Evolutionary conservation across 176 grass and related monocot genomes (phyloP).

Genomic region (Thalia dealbata): DNA sequence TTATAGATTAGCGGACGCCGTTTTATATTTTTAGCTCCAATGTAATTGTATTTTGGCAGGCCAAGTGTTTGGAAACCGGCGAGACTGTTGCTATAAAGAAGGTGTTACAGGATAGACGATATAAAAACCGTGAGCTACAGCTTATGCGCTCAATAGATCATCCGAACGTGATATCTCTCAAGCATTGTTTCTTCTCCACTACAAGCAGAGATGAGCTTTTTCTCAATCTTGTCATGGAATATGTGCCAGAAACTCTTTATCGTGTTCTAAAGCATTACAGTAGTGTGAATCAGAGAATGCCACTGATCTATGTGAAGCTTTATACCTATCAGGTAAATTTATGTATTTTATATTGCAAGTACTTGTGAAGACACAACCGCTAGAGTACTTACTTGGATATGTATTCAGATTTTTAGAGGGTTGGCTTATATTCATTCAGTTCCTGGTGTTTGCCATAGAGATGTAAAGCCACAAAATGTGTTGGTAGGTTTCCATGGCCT

Average conservation of each 20-base stretch:
- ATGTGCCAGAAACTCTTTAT: constrained; percentile 48
- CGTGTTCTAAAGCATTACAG: constrained; percentile 51
- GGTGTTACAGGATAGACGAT: constrained; percentile 49
- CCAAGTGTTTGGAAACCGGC: constrained; percentile 57
- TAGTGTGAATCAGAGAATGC: constrained; percentile 43
- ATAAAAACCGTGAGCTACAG: constrained; percentile 64
- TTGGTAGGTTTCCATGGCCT: constrained; percentile 34
- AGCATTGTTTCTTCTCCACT: constrained; percentile 65
- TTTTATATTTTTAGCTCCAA: not conserved
- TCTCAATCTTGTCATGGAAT: constrained; percentile 62
- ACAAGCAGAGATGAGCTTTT: constrained; percentile 49
- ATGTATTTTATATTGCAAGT: not conserved
- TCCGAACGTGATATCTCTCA: constrained; percentile 42
- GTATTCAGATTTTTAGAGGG: constrained; percentile 49
- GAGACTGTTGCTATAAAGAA: constrained; percentile 68
- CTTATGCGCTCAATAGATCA: constrained; percentile 55
- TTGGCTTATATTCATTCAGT: constrained; percentile 57
- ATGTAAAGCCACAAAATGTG: constrained; percentile 72
- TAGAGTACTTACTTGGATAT: constrained; percentile 4
- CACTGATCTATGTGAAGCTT: constrained; percentile 61
- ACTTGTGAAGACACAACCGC: not conserved
- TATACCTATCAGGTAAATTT: constrained; percentile 49
- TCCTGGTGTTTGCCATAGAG: constrained; percentile 52
- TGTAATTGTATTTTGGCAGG: constrained; percentile 17
- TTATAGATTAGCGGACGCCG: not conserved